Percentiles rank a stretch among this genome's conserved stretches.
Evolutionary conservation across 495 filamentous ascomycete species (phyloP).

Genomic region (Pseudotulostoma volvatum): DNA sequence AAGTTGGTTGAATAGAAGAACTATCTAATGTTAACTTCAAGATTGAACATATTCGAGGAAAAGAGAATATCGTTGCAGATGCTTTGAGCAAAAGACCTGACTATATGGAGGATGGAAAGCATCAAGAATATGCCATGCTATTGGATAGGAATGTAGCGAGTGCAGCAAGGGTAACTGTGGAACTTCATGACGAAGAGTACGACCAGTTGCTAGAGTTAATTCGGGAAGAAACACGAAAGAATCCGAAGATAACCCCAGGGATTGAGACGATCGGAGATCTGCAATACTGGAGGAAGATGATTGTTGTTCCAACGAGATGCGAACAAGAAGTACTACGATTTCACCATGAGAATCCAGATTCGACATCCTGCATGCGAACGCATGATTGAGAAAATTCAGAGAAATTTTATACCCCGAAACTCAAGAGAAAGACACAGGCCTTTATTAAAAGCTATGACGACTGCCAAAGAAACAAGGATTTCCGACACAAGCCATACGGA

Average conservation of each 20-base stretch:
- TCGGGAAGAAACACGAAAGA: conserved; percentile 1
- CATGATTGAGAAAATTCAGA: conserved; percentile 4
- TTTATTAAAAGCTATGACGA: conserved; percentile 6
- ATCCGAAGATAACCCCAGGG: neutral
- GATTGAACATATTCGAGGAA: conserved; percentile 8
- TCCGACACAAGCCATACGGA: conserved; percentile 2
- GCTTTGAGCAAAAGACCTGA: conserved; percentile 6
- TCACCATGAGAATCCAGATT: conserved; percentile 1
- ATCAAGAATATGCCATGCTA: conserved; percentile 3
- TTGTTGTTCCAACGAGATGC: conserved; percentile 3
- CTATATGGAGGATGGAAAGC: conserved; percentile 4
- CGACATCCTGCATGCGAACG: conserved; percentile 1
- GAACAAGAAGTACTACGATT: conserved; percentile 2
- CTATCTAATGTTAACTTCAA: conserved; percentile 5
- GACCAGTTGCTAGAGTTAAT: too few relatives aligned
- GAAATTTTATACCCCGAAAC: conserved; percentile 3
- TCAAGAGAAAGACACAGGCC: neutral
- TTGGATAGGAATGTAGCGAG: conserved; percentile 3
- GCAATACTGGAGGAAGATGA: conserved; percentile 4
- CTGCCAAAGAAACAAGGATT: conserved; percentile 1
- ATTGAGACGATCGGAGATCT: conserved; percentile 3
- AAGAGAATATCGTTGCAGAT: conserved; percentile 6
- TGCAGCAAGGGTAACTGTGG: neutral
- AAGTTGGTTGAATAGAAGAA: conserved; percentile 6
- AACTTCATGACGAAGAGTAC: conserved; percentile 3